Evolutionary conservation across 1,139 yeast genomes (phyloP), one percentile per base, ranked within the genome.

Genomic region (Geotrichum histeridarum): DNA sequence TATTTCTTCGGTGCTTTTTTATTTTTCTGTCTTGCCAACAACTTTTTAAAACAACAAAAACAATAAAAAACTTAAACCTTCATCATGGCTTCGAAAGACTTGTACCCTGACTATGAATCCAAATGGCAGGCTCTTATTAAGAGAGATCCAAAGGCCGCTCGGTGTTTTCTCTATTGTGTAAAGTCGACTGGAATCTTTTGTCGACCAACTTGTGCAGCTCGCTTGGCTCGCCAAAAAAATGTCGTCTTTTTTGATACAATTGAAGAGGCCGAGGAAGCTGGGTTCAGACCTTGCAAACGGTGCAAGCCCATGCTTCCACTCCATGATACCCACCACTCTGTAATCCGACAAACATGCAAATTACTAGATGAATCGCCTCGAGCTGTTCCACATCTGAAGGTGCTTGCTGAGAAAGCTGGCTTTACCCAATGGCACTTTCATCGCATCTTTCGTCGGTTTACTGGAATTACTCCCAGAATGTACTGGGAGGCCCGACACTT

Each of bases 371-470:
- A 52, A 46, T 50, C 55, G 17, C 56, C 59, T 36, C 54, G 52
- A 18, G 43, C 48, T 22, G 51, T 52, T 17, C 59, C 60, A 1
- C 55, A 57, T 3, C 54, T 63, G 15, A 55, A 54, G 46, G 56
- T 58, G 17, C 52, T 68, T 39, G 59, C 63, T 15, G 55, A 58
- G 36, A 42, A 50, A 18, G 63, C 57, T 7, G 61, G 64, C 1
- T 57, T 66, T 30, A 65, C 70, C 2, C 64, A 64, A 53, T 67
- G 70, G 70, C 68, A 67, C 22, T 52, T 52, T 43, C 66, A 62
- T 50, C 57, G 71, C 6, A 58, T 63, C n/a, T 67, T 67, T 55
- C 65, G 67, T 38, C 59, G 60, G 42, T 66, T 66, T 49, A 62
- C 67, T 8, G 64, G 63, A 1, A 54, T 55, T 38, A 55, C 57